These are phyloP conservation scores for Citropsis articulata DNA, from an alignment of 345 rosid genomes.

Conservation along the genomic window DNA sequence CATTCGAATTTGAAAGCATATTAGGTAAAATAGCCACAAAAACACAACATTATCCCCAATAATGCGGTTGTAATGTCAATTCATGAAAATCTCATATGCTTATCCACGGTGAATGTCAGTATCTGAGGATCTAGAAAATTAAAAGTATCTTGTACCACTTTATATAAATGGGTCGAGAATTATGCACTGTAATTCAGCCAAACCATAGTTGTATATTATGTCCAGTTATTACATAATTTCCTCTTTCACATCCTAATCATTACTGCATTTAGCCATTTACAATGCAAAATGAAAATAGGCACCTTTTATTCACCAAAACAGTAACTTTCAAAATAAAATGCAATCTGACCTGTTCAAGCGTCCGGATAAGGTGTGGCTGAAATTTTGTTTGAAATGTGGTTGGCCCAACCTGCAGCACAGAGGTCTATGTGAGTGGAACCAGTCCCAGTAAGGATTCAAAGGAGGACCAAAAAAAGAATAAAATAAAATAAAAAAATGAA, in stretches of 20 bases:
- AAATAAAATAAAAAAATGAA: not conserved
- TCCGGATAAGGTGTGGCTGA: slow-evolving; percentile 88
- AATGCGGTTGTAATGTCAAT: not conserved
- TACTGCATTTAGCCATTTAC: not conserved
- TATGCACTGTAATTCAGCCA: not conserved
- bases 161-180: not conserved
- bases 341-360: slow-evolving; percentile 78
- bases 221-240: not conserved
- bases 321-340: not conserved
- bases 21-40: not conserved
- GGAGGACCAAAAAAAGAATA: not conserved
- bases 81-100: not conserved
- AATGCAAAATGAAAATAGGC: not conserved
- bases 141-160: not conserved
- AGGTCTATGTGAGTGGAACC: slow-evolving; percentile 6
- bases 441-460: not conserved
- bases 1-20: not conserved
- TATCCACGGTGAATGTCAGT: not conserved
- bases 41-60: not conserved
- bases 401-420: slow-evolving; percentile 64
- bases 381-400: slow-evolving; percentile 75
- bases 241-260: not conserved
- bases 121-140: not conserved
- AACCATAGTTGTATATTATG: not conserved
- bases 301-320: not conserved